Evolutionary conservation across 345 rosid species (phyloP).

Genomic region (Draba incana): DNA sequence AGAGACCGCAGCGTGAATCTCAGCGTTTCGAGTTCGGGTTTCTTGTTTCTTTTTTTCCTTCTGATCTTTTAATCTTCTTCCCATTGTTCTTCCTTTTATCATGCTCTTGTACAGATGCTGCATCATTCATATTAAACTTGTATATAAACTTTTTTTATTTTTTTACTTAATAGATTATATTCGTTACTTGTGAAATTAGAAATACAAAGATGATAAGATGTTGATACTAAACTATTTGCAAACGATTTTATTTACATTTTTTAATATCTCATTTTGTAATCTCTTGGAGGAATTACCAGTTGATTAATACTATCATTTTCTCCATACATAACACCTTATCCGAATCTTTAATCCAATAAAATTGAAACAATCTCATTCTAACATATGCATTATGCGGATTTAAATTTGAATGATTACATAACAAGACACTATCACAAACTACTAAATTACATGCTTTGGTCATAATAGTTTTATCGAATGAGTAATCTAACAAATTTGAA

Average conservation of each 20-base stretch:
- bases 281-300: background rate
- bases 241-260: background rate
- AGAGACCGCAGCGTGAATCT: conserved; percentile 88
- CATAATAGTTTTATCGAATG: background rate
- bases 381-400: too few relatives aligned
- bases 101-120: conserved; percentile 76
- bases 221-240: background rate
- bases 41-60: conserved; percentile 93
- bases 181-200: background rate
- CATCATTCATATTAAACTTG: conserved; percentile 23
- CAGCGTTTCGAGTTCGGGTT: conserved; percentile 75
- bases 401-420: too few relatives aligned
- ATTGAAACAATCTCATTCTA: too few relatives aligned
- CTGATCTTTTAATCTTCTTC: conserved; percentile 89
- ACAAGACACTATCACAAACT: too few relatives aligned
- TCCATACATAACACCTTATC: background rate
- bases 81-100: conserved; percentile 71
- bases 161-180: too few relatives aligned
- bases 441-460: too few relatives aligned
- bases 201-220: background rate
- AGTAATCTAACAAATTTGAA: background rate
- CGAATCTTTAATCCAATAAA: background rate
- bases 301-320: background rate
- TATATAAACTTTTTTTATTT: background rate
- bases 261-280: background rate